A percentile compares a stretch with the other conserved stretches of the same genome.
These are phyloP conservation scores for Nemania diffusa DNA, from an alignment of 2,329 filamentous ascomycete species.

Conservation along the genomic window DNA sequence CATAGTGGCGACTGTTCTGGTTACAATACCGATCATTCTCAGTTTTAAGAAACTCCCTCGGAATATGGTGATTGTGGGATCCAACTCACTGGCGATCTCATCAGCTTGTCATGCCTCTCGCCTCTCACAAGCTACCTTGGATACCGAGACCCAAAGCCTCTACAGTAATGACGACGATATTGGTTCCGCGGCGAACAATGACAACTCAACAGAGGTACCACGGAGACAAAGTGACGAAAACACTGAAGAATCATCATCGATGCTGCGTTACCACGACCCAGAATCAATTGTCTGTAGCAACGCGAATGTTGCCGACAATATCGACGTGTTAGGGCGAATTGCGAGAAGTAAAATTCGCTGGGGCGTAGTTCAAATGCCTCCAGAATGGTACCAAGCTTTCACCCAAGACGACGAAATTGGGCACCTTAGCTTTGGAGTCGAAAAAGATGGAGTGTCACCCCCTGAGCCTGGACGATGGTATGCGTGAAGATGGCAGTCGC, in stretches of 20 bases:
- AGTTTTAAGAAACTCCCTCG: slow-evolving; percentile 34
- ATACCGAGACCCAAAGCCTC: too few species aligned
- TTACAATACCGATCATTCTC: slow-evolving; percentile 33
- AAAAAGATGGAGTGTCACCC: not conserved
- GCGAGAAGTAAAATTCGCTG: slow-evolving; percentile 7
- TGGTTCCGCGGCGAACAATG: too few species aligned
- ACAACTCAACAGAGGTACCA: too few species aligned
- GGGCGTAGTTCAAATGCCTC: slow-evolving; percentile 13
- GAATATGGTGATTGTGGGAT: slow-evolving; percentile 35
- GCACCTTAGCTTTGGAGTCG: slow-evolving; percentile 17
- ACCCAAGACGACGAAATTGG: not conserved
- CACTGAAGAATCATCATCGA: too few species aligned
- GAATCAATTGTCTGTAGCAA: too few species aligned
- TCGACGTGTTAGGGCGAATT: slow-evolving; percentile 13
- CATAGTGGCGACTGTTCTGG: slow-evolving; percentile 25
- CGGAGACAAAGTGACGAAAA: too few species aligned
- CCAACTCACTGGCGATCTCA: slow-evolving; percentile 42
- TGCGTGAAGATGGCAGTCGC: too few species aligned
- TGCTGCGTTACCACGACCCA: too few species aligned
- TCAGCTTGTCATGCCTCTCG: slow-evolving; percentile 42
- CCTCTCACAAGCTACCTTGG: slow-evolving; percentile 2
- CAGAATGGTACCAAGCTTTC: slow-evolving; percentile 15
- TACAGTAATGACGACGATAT: too few species aligned
- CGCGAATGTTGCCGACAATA: not conserved
- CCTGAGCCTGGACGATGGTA: too few species aligned